These are phyloP conservation scores for Murraya paniculata DNA, from an alignment of 345 rosid genomes.

Conservation along the genomic window DNA sequence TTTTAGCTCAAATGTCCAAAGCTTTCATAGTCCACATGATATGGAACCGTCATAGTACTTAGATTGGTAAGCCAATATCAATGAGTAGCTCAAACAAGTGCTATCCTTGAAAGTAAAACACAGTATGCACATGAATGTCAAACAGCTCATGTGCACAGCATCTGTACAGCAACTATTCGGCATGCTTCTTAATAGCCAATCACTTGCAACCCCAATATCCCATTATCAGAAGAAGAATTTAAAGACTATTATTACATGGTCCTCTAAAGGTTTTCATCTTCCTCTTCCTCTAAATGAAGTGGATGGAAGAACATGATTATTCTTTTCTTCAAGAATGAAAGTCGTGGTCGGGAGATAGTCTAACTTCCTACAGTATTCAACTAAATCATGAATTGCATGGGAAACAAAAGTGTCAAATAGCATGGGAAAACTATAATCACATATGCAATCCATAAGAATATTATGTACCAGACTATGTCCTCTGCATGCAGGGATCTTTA, in stretches of 20 bases:
- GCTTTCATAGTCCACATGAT: background rate
- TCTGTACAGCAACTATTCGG: background rate
- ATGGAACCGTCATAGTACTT: background rate
- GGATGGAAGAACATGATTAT: slow-evolving; percentile 1
- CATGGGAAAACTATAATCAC: background rate
- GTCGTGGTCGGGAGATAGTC: background rate
- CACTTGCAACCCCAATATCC: background rate
- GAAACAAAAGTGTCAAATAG: background rate
- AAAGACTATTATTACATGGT: background rate
- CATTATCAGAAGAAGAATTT: background rate
- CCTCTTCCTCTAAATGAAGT: background rate
- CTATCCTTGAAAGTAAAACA: background rate
- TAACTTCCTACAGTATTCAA: background rate
- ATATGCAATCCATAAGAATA: background rate
- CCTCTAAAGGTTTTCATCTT: background rate
- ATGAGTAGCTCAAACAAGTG: background rate
- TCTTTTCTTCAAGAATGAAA: background rate
- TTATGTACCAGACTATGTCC: slow-evolving; percentile 86
- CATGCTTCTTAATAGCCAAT: background rate
- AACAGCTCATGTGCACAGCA: background rate
- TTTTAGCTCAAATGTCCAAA: slow-evolving; percentile 7
- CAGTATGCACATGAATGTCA: background rate
- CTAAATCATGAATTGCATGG: background rate
- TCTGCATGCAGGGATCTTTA: slow-evolving; percentile 95
- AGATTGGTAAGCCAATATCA: background rate